These are phyloP conservation scores for Pyricularia sp. DNA, from an alignment of 2,329 filamentous ascomycete species.

Conservation along the genomic window DNA sequence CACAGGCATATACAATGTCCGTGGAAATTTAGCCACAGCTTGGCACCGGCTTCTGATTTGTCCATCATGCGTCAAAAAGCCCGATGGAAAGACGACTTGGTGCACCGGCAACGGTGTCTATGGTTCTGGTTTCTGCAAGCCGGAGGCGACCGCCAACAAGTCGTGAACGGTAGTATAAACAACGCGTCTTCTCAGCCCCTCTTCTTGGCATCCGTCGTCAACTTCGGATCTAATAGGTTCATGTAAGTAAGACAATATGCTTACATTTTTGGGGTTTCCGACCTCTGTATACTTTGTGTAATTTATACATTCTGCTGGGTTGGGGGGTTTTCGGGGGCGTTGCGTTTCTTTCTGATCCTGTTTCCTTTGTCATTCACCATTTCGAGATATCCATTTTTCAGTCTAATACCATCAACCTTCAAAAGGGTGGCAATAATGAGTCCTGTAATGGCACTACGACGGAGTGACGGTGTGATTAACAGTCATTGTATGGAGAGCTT, in stretches of 20 bases:
- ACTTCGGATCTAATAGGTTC: not conserved
- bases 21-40: conserved; percentile 57
- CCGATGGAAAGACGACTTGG: conserved; percentile 16
- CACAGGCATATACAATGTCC: conserved; percentile 50
- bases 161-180: not conserved
- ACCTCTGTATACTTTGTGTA: not conserved
- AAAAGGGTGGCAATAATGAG: too few species aligned
- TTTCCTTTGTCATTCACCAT: not conserved
- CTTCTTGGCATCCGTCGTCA: not conserved
- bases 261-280: not conserved
- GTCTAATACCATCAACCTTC: not conserved
- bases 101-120: conserved; percentile 13
- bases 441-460: too few species aligned
- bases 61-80: conserved; percentile 16
- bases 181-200: not conserved
- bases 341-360: not conserved
- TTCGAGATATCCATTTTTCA: not conserved
- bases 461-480: too few species aligned
- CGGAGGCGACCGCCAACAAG: not conserved
- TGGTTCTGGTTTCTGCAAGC: conserved; percentile 10
- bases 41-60: conserved; percentile 49
- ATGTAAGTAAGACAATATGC: not conserved
- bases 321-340: not conserved
- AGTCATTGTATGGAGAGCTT: too few species aligned
- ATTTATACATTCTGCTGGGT: not conserved